Base-by-base conservation (phyloP, 2,329 filamentous ascomycete species). In the Botrytis elliptica region DNA sequence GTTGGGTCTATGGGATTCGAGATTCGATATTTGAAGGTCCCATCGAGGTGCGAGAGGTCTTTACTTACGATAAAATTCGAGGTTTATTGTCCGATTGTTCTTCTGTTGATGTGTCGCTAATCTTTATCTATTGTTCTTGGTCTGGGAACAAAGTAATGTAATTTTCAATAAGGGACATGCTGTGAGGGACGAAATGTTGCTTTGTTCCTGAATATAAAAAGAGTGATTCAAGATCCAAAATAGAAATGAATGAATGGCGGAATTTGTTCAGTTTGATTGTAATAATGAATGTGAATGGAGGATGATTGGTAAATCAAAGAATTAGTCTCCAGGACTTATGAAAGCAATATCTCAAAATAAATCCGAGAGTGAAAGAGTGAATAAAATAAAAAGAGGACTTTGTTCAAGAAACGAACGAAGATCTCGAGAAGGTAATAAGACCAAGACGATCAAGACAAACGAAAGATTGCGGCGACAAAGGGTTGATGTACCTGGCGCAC, bases 161-260 rank as follows among this genome's bases (percentile, higher is more conserved):
- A 20, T 38, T 49, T 66, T 62, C 25, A 29, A 68, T 29, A 38
- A 68, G 33, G 63, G 29, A 60, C 71, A 72, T 72, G 40, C 40
- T 68, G 52, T 38, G 16, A 42, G 46, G 60, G 42, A 29, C 49
- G 10, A 3, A 64, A 6, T 9, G 36, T 8, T 4, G 25, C 22
- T 68, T 36, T 72, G 38, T 72, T 49, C 40, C 33, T 16, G 49
- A 9, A 57, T 44, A 38, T 62, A 49, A 60, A 55, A 72, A 16
- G 49, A 72, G 36, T 68, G 70, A 72, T 49, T 72, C 71, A 62
- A 68, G 49, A 55, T n/a, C 25, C 25, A 55, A 38, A 72, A 72
- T 68, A 67, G 71, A 68, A 64, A 64, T 29, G 20, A 64, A 64
- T 16, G 49, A 33, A 40, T 40, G 42, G 22, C 36, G 22, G 18